Percentiles rank a stretch among this genome's conserved stretches.
Conservation (phyloP, 73 alveolate species). For the Breviolum minutum region DNA sequence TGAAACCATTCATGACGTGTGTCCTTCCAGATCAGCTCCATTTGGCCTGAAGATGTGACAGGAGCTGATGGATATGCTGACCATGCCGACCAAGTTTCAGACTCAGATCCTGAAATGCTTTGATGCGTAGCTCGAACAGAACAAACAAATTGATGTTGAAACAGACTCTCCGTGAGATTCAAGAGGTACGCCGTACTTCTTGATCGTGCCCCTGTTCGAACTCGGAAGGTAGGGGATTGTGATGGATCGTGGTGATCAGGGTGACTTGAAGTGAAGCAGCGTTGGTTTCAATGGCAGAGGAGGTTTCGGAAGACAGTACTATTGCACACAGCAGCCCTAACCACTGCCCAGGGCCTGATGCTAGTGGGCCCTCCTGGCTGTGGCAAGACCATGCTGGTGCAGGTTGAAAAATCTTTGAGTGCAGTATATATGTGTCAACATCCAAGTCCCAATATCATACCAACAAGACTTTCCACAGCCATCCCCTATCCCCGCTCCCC, state of each 20-base stretch:
- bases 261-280: not conserved
- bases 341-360: conserved; percentile 95
- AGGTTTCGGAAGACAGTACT: not conserved
- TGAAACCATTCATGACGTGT: not conserved
- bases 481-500: not conserved
- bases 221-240: conserved; percentile 31
- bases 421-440: not conserved
- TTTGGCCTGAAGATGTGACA: not conserved
- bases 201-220: conserved; percentile 94
- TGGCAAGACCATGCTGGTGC: conserved; percentile 96
- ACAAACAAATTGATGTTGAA: not conserved
- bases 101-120: not conserved
- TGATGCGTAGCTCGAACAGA: not conserved
- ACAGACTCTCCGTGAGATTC: not conserved
- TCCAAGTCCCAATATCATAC: not conserved
- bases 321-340: not conserved
- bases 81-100: conserved; percentile 69
- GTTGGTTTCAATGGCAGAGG: not conserved
- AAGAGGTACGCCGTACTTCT: conserved; percentile 64
- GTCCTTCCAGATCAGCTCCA: not conserved
- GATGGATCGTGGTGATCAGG: not conserved
- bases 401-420: conserved; percentile 38
- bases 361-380: conserved; percentile 97
- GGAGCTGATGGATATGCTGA: conserved; percentile 91
- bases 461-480: not conserved